These are phyloP conservation scores for Benincasa hispida DNA, from an alignment of 306 rosid genomes.

Conservation along the genomic window DNA sequence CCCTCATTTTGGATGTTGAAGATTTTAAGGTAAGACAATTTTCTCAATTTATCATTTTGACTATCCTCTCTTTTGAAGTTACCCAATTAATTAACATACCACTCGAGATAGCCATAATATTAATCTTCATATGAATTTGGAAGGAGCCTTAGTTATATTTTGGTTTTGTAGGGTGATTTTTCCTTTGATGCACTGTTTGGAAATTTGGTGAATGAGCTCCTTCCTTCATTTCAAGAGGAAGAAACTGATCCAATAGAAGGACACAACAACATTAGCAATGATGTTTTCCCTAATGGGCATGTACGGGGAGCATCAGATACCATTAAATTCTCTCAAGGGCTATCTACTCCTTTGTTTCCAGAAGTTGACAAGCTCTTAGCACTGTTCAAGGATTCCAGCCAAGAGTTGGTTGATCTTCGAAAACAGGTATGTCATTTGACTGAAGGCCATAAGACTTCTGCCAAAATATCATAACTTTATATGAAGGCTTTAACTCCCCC, in stretches of 20 bases:
- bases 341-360: slow-evolving; percentile 57
- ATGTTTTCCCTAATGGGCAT: slow-evolving; percentile 54
- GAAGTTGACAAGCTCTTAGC: slow-evolving; percentile 81
- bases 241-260: slow-evolving; percentile 59
- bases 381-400: slow-evolving; percentile 79
- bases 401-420: slow-evolving; percentile 85
- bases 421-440: slow-evolving; percentile 48
- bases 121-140: not conserved
- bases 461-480: not conserved
- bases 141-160: not conserved
- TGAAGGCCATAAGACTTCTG: not conserved
- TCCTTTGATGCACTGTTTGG: slow-evolving; percentile 93
- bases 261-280: slow-evolving; percentile 24
- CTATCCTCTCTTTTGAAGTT: not conserved
- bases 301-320: slow-evolving; percentile 35
- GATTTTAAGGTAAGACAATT: slow-evolving; percentile 64
- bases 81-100: not conserved
- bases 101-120: not conserved
- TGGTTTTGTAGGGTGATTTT: slow-evolving; percentile 61
- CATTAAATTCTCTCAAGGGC: slow-evolving; percentile 39
- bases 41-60: not conserved
- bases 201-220: slow-evolving; percentile 77
- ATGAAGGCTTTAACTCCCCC: not conserved
- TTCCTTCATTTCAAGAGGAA: slow-evolving; percentile 71
- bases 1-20: slow-evolving; percentile 77